Conservation (phyloP, 2,329 filamentous ascomycete species). For the Fulvia fulva region DNA sequence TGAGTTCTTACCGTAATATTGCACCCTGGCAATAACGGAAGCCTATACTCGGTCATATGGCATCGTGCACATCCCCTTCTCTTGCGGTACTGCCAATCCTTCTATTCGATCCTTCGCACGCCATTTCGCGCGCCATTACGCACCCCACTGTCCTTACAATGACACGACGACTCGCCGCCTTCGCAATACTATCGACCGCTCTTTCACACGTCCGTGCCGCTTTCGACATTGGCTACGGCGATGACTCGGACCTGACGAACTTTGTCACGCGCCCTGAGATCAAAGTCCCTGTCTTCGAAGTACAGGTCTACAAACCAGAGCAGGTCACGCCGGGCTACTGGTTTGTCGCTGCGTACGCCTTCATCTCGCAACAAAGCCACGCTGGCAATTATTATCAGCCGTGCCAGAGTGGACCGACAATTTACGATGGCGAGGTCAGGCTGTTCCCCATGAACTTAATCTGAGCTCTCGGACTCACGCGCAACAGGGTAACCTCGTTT, state of each 20-base stretch:
- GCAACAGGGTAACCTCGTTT: not conserved
- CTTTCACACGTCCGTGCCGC: not conserved
- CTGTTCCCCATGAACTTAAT: not conserved
- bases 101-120: not conserved
- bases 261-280: slow-evolving; percentile 8
- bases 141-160: not conserved
- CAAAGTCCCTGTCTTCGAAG: slow-evolving; percentile 46
- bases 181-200: not conserved
- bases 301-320: slow-evolving; percentile 10
- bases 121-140: no score
- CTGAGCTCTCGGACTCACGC: not conserved
- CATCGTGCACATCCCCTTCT: not conserved
- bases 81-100: not conserved
- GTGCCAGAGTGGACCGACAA: slow-evolving; percentile 5
- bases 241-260: slow-evolving; percentile 1
- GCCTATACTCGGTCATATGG: not conserved
- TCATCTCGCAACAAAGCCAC: not conserved
- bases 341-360: slow-evolving; percentile 14
- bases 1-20: not conserved
- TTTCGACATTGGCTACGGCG: slow-evolving; percentile 1
- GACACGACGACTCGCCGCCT: not conserved
- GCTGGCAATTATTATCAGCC: not conserved
- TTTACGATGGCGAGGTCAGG: slow-evolving; percentile 4
- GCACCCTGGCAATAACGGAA: not conserved
- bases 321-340: slow-evolving; percentile 13